Conservation (phyloP, 768 basidiomycete species). For the Tricholoma flavovirens region DNA sequence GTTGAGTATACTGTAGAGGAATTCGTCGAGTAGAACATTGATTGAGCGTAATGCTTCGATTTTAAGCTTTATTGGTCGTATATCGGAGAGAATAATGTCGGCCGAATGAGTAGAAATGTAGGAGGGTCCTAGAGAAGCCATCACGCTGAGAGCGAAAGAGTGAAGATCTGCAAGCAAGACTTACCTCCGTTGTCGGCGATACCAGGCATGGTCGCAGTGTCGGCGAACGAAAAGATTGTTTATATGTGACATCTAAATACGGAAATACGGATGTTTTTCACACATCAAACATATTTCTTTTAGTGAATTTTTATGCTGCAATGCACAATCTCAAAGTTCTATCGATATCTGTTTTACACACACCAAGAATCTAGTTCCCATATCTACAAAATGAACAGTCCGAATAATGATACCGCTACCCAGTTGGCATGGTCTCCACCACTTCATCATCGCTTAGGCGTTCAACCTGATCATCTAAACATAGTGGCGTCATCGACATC, state of each 20-base stretch:
- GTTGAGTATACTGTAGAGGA: constrained; percentile 67
- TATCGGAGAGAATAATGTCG: constrained; percentile 87
- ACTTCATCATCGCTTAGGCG: constrained; percentile 6
- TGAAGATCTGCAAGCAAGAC: constrained; percentile 11
- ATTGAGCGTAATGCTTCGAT: constrained; percentile 70
- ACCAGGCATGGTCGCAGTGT: constrained; percentile 37
- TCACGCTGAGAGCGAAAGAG: background rate
- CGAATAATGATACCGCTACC: background rate
- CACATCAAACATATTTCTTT: background rate
- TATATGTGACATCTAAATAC: constrained; percentile 8
- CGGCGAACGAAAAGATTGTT: constrained; percentile 12
- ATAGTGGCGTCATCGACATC: background rate
- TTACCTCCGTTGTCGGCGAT: constrained; percentile 36
- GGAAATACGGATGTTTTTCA: constrained; percentile 15
- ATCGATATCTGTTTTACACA: background rate
- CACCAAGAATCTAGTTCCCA: background rate
- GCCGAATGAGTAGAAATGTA: constrained; percentile 84
- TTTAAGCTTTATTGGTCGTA: constrained; percentile 85
- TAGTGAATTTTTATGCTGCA: background rate
- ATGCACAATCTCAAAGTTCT: background rate
- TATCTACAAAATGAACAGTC: background rate
- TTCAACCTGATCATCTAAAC: background rate
- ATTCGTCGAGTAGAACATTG: constrained; percentile 82
- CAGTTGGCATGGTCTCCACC: constrained; percentile 6
- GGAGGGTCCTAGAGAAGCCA: constrained; percentile 42